phyloP scores from a whole-genome alignment of 805 yeast genomes.

The Teunomyces cretensis region DNA sequence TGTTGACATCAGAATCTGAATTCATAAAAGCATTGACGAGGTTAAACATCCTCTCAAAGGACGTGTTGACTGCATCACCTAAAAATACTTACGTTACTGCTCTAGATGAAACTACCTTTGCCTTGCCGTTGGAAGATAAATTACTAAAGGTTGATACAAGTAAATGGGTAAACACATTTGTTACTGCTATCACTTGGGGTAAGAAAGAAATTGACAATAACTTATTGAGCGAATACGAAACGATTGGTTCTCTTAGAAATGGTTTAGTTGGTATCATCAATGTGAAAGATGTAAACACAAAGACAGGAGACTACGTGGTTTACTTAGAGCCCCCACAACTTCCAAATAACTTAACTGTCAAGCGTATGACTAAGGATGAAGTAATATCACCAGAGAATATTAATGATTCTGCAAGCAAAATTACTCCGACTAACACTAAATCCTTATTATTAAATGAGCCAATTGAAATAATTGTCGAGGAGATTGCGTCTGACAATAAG shows the following conservation, averaged over 20 bases:
- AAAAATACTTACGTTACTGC: not conserved
- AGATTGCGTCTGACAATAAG: not conserved
- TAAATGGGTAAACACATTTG: not conserved
- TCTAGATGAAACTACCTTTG: not conserved
- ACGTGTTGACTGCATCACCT: not conserved
- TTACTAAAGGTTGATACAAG: not conserved
- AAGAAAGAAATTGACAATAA: not conserved
- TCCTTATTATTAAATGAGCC: not conserved
- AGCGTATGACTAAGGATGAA: not conserved
- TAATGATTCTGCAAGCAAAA: not conserved
- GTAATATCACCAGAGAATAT: not conserved
- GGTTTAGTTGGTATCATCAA: slow-evolving; percentile 9
- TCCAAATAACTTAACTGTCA: not conserved
- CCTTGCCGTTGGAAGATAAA: not conserved
- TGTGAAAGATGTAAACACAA: slow-evolving; percentile 25
- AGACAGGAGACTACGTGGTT: slow-evolving; percentile 29
- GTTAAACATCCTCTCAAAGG: not conserved
- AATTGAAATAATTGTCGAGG: not conserved
- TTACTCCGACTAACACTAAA: too few species aligned
- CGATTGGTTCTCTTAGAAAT: not conserved
- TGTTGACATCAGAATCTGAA: not conserved
- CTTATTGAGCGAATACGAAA: not conserved
- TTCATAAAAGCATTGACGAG: not conserved
- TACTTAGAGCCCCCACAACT: not conserved
- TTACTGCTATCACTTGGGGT: not conserved